Conservation (phyloP, 768 basidiomycete species). For the Cytidiella melzeri region DNA sequence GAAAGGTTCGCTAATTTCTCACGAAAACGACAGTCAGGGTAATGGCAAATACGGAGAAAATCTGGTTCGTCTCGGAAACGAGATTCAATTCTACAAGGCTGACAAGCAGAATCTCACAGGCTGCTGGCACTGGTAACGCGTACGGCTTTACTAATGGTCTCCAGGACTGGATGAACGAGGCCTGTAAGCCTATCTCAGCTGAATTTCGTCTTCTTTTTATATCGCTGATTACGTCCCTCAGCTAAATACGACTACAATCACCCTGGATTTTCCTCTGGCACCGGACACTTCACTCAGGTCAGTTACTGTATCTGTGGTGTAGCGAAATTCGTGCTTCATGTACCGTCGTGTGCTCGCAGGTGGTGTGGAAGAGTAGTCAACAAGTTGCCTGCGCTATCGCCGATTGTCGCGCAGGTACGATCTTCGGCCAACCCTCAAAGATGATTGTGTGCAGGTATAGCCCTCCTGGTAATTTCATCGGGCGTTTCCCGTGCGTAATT, state of each 20-base stretch:
- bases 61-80: too few relatives aligned
- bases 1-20: neutral
- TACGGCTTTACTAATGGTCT: neutral
- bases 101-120: too few relatives aligned
- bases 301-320: too few relatives aligned
- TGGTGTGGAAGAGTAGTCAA: neutral
- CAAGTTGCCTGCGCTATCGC: neutral
- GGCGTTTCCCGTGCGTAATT: neutral
- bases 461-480: neutral
- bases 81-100: too few relatives aligned
- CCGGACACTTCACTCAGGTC: neutral
- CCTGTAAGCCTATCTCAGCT: neutral
- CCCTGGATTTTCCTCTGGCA: neutral
- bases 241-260: neutral
- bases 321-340: too few relatives aligned
- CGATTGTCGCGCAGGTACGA: neutral
- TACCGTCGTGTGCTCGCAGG: too few relatives aligned
- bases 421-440: neutral
- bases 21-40: neutral
- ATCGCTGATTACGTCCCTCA: neutral
- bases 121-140: neutral
- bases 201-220: too few relatives aligned
- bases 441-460: neutral
- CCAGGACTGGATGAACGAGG: neutral
- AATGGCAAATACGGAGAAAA: neutral